Evolutionary conservation across 768 basidiomycete genomes (phyloP), one percentile per base, ranked within the genome.

Genomic region (Termitomyces sp.): DNA sequence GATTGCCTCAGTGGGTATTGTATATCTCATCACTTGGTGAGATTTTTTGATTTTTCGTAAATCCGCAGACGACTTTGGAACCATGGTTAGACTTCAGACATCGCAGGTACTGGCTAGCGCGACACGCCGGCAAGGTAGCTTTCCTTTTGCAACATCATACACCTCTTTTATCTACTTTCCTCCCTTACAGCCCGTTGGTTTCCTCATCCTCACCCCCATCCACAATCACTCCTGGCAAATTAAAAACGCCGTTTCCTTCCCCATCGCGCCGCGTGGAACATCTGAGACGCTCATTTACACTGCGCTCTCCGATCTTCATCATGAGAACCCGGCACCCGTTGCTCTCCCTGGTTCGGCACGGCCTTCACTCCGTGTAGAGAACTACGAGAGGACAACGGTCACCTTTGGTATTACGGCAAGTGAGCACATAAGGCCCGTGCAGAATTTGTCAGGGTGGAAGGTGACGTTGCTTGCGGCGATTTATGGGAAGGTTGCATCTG

Each of bases 1-100:
- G 71, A 77, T 89, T 36, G 80, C 79, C 0, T 77, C 79, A 6
- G 75, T 76, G 56, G 35, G 75, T 66, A 41, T 13, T 54, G 40
- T 38, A 14, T 50, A 8, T n/a, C n/a, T n/a, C n/a, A 6, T n/a
- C 9, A 4, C 33, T 48, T 28, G 0, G 6, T 16, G 18, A 8
- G 4, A 4, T 33, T 33, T n/a, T 32, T 10, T 50, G 4, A 48
- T 18, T 28, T 26, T 13, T 46, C 12, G 5, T 8, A 43, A 43
- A n/a, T 43, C 7, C 30, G 8, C 49, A 50, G 49, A 50, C 30
- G 32, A 32, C 18, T 33, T 33, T 50, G 49, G 49, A 50, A 50
- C 30, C 49, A 12, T 50, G 48, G 48, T 28, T 49, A 49, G 48
- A 49, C 18, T 49, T 30, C 10, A 30, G 18, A 10, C 48, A 49